A percentile compares a stretch with the other conserved stretches of the same genome.
phyloP scores from a whole-genome alignment of 305 asterid genomes.

The Fraxinus greggii region DNA sequence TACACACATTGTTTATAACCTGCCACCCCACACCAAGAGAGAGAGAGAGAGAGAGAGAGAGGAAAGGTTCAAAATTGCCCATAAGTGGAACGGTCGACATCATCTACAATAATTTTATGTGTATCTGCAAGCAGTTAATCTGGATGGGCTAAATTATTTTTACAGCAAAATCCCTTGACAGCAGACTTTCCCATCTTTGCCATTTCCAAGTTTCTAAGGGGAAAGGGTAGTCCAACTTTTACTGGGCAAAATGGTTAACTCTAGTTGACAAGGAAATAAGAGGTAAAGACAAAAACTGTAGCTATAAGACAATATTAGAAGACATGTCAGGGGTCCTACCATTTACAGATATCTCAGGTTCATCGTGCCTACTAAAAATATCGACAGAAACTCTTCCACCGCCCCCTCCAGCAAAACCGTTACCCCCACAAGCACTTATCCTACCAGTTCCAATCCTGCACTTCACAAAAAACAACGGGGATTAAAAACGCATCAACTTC shows the following conservation, averaged over 20 bases:
- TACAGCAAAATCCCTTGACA: constrained; percentile 9
- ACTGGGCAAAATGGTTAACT: constrained; percentile 2
- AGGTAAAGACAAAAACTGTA: background rate
- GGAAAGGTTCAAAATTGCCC: constrained; percentile 7
- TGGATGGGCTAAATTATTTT: background rate
- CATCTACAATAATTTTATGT: background rate
- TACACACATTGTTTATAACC: background rate
- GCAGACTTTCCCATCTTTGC: constrained; percentile 8
- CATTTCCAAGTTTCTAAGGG: background rate
- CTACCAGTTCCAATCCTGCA: constrained; percentile 91
- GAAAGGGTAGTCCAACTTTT: background rate
- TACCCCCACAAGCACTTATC: constrained; percentile 92
- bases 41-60: background rate
- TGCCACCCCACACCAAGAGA: background rate
- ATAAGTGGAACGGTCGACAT: background rate
- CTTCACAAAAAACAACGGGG: constrained; percentile 30
- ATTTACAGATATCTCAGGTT: constrained; percentile 65
- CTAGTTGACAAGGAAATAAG: background rate
- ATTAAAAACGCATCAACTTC: constrained; percentile 24
- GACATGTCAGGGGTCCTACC: constrained; percentile 48
- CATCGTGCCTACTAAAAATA: constrained; percentile 95
- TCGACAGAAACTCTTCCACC: constrained; percentile 94
- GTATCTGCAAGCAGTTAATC: background rate
- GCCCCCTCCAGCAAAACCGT: constrained; percentile 96
- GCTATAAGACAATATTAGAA: background rate